Conservation (phyloP, 768 basidiomycete species). For the Xerocomus spinulosus region DNA sequence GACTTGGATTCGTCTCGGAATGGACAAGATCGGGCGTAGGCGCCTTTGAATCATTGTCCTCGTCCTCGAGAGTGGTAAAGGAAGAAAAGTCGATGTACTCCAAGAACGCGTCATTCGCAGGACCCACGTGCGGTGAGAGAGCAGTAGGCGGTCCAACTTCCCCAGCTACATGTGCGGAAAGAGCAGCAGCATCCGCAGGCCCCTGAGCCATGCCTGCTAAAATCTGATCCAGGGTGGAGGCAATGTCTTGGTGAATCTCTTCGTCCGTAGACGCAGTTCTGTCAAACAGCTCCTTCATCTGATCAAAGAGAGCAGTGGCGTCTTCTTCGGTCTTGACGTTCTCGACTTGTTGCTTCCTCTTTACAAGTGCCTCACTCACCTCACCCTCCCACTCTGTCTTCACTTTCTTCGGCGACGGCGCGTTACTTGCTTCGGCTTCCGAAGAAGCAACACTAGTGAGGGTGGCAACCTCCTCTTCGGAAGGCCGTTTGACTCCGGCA, state of each 20-base stretch:
- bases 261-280: constrained; percentile 38
- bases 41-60: constrained; percentile 63
- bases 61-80: constrained; percentile 47
- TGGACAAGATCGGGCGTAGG: constrained; percentile 69
- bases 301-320: constrained; percentile 54
- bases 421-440: constrained; percentile 35
- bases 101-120: constrained; percentile 36
- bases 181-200: constrained; percentile 30
- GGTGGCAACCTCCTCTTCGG: constrained; percentile 32
- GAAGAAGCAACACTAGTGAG: constrained; percentile 31
- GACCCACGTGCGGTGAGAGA: constrained; percentile 34
- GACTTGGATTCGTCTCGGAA: constrained; percentile 72
- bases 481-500: constrained; percentile 31
- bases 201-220: constrained; percentile 53
- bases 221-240: constrained; percentile 59
- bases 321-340: constrained; percentile 65
- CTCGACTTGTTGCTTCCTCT: constrained; percentile 37
- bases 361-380: constrained; percentile 45
- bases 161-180: constrained; percentile 23
- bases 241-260: constrained; percentile 44
- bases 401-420: constrained; percentile 66
- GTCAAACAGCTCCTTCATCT: constrained; percentile 60
- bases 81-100: constrained; percentile 68
- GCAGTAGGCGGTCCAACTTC: constrained; percentile 31
- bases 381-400: constrained; percentile 71